phyloP scores from a whole-genome alignment of 1,139 yeast genomes.

The Saccharomyces hybrid region DNA sequence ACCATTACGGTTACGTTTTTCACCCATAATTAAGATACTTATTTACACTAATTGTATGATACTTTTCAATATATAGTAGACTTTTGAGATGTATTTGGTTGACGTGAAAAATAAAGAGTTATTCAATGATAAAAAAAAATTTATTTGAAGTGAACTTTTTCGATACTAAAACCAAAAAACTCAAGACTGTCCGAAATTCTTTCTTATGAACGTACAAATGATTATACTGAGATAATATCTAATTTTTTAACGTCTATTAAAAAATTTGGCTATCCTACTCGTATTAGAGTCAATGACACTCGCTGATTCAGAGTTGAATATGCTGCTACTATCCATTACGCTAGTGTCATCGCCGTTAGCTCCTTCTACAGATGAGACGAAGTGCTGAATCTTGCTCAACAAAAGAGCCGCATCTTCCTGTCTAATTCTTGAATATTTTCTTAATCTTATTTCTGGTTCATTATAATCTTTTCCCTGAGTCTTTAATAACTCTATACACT shows the following conservation, averaged over 20 bases:
- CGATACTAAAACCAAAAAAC: background rate
- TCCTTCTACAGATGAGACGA: background rate
- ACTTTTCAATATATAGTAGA: background rate
- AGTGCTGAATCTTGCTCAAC: slow-evolving; percentile 35
- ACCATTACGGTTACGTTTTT: background rate
- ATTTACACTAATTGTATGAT: background rate
- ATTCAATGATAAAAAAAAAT: background rate
- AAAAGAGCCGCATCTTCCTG: slow-evolving; percentile 50
- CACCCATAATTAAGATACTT: background rate
- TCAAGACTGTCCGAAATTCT: background rate
- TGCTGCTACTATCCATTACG: slow-evolving; percentile 11
- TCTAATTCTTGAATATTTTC: slow-evolving; percentile 52
- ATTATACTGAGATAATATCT: background rate
- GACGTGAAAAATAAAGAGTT: background rate
- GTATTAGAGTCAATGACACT: slow-evolving; percentile 9
- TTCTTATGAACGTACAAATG: background rate
- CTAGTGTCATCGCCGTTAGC: slow-evolving; percentile 1
- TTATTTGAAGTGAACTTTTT: background rate
- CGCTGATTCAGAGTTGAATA: slow-evolving; percentile 2
- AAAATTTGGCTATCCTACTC: slow-evolving; percentile 24
- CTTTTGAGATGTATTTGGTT: background rate
- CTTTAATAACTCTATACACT: slow-evolving; percentile 50
- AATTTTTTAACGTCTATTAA: slow-evolving; percentile 17
- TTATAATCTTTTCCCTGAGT: slow-evolving; percentile 47
- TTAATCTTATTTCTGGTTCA: slow-evolving; percentile 47